These are phyloP conservation scores for Fomitopsis pinicola DNA, from an alignment of 1,284 basidiomycete species.

Conservation along the genomic window DNA sequence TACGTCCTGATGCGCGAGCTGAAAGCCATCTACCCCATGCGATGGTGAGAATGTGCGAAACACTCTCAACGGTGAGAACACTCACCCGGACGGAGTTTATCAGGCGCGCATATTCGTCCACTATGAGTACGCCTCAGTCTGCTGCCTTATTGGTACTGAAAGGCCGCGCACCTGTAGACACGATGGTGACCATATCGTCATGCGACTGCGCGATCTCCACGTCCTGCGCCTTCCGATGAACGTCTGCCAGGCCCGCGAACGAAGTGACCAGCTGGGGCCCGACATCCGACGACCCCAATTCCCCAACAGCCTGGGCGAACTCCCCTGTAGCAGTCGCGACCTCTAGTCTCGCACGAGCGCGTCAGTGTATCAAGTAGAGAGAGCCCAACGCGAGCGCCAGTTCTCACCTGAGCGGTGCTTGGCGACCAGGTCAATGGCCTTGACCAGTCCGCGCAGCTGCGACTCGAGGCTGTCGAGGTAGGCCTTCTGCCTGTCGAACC, in stretches of 20 bases:
- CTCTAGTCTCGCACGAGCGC: slow-evolving; percentile 38
- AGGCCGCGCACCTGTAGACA: slow-evolving; percentile 60
- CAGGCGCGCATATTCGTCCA: slow-evolving; percentile 90
- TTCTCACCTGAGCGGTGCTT: slow-evolving; percentile 65
- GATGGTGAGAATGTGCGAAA: slow-evolving; percentile 1
- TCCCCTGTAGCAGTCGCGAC: slow-evolving; percentile 65
- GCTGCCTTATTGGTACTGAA: not conserved
- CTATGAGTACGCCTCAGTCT: slow-evolving; percentile 28
- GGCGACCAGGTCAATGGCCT: slow-evolving; percentile 78
- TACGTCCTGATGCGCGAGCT: slow-evolving; percentile 82
- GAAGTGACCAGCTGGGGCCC: slow-evolving; percentile 69
- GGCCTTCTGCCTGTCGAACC: slow-evolving; percentile 87
- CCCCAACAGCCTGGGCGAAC: slow-evolving; percentile 63
- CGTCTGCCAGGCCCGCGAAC: slow-evolving; percentile 65
- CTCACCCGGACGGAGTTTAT: slow-evolving; percentile 86
- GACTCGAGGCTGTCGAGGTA: slow-evolving; percentile 90
- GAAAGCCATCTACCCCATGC: slow-evolving; percentile 67
- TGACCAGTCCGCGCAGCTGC: slow-evolving; percentile 83
- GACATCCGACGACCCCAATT: slow-evolving; percentile 72
- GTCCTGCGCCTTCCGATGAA: slow-evolving; percentile 70
- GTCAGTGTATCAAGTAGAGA: not conserved
- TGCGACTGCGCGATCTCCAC: slow-evolving; percentile 69
- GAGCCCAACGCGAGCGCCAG: not conserved
- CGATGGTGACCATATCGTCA: slow-evolving; percentile 72
- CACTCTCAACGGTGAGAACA: slow-evolving; percentile 9